A percentile compares a stretch with the other conserved stretches of the same genome.
Conservation (phyloP, 1,284 basidiomycete genomes). For the Trichosporon sp. region DNA sequence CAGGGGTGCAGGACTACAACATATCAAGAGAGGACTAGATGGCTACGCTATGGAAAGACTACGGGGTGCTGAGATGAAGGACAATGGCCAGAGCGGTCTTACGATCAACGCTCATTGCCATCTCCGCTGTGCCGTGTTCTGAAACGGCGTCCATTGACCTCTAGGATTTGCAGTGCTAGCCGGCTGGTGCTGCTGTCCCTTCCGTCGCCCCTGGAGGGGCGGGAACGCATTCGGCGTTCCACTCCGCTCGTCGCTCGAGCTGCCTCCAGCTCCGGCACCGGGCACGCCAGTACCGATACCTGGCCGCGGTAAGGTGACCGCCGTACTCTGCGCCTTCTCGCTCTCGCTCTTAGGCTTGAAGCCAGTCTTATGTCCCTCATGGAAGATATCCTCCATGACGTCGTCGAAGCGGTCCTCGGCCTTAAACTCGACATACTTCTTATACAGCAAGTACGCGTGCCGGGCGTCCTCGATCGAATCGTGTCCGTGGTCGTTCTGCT, state of each 20-base stretch:
- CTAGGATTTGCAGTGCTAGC: not conserved
- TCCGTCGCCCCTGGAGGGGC: not conserved
- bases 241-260: not conserved
- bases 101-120: no score
- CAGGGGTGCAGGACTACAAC: not conserved
- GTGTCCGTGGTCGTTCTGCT: constrained; percentile 68
- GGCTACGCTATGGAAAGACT: no score
- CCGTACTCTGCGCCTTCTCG: not conserved
- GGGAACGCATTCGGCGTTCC: not conserved
- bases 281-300: no score
- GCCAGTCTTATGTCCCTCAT: constrained; percentile 49
- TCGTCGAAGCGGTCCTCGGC: constrained; percentile 73
- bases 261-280: not conserved
- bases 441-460: constrained; percentile 80
- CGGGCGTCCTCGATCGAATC: constrained; percentile 95
- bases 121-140: not conserved
- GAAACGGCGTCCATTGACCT: not conserved
- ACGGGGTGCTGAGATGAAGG: no score
- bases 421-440: constrained; percentile 73
- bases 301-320: no score
- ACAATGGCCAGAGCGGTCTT: no score
- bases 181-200: not conserved
- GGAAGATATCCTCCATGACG: constrained; percentile 68
- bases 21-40: not conserved
- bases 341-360: constrained; percentile 16